phyloP scores from a whole-genome alignment of 768 basidiomycete genomes.

The Lentinula boryana region DNA sequence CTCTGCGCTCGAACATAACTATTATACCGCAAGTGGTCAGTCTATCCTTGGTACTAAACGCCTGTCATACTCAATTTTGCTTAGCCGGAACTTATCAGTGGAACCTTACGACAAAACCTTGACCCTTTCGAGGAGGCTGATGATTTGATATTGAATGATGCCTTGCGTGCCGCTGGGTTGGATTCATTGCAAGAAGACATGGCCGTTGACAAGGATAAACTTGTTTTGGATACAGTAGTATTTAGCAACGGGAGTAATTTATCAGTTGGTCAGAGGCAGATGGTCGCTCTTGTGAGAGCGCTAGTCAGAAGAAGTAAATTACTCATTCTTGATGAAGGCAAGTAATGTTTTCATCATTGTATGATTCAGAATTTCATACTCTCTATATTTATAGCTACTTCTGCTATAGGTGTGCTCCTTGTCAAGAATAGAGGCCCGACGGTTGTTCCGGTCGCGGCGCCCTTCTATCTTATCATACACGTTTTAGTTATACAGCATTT shows the following conservation, averaged over 20 bases:
- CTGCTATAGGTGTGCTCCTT: constrained; percentile 20
- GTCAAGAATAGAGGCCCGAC: no score
- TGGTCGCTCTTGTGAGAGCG: constrained; percentile 57
- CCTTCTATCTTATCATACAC: no score
- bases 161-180: constrained; percentile 39
- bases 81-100: constrained; percentile 45
- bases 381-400: constrained; percentile 9
- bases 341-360: constrained; percentile 19
- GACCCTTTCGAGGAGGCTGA: constrained; percentile 55
- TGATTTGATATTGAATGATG: constrained; percentile 41
- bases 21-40: constrained; percentile 34
- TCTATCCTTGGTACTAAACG: constrained; percentile 3
- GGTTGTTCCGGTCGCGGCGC: no score
- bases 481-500: no score
- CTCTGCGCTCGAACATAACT: constrained; percentile 37
- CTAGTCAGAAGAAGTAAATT: constrained; percentile 43
- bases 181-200: constrained; percentile 26
- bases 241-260: constrained; percentile 63
- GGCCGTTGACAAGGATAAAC: constrained; percentile 17
- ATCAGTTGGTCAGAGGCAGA: constrained; percentile 65
- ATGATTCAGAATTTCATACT: not conserved
- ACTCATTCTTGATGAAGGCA: constrained; percentile 55
- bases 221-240: constrained; percentile 52
- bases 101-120: constrained; percentile 48
- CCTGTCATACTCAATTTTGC: not conserved